Percentiles rank a stretch among this genome's conserved stretches.
Conservation (phyloP, 352 stramenopile genomes). For the Pythium apleroticum region DNA sequence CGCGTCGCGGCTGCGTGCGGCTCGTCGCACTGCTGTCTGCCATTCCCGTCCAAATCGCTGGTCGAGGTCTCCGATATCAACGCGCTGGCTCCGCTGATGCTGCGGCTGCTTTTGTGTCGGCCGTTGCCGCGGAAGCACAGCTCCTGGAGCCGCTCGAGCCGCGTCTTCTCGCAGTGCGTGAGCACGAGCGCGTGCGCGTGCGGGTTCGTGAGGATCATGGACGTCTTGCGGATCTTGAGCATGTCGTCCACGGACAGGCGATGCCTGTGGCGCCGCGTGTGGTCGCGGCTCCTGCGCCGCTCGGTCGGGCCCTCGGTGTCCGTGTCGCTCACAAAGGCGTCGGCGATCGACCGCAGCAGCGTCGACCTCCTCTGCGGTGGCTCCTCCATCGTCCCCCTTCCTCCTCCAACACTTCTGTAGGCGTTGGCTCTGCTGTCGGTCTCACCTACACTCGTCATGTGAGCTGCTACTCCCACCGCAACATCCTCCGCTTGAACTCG, state of each 20-base stretch:
- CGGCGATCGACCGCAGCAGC: slow-evolving; percentile 17
- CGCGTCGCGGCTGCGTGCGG: not conserved
- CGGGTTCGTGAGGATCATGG: slow-evolving; percentile 47
- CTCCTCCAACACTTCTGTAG: too few species aligned
- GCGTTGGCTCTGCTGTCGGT: not conserved
- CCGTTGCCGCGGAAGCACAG: slow-evolving; percentile 33
- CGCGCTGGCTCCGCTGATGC: not conserved
- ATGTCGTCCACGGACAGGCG: slow-evolving; percentile 43
- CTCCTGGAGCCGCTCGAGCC: slow-evolving; percentile 40
- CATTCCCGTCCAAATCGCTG: not conserved
- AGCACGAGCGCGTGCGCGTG: slow-evolving; percentile 38
- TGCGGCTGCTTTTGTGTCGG: not conserved
- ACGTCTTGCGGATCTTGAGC: slow-evolving; percentile 47
- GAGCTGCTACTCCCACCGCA: not conserved
- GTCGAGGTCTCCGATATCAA: slow-evolving; percentile 15
- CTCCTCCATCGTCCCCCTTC: not conserved
- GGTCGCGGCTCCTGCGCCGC: not conserved
- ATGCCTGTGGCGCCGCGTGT: slow-evolving; percentile 7
- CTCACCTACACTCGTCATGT: slow-evolving; percentile 10
- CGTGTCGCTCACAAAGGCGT: slow-evolving; percentile 11
- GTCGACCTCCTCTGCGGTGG: slow-evolving; percentile 9
- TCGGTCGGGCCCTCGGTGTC: slow-evolving; percentile 2
- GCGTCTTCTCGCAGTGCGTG: slow-evolving; percentile 41
- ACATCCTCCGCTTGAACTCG: not conserved
- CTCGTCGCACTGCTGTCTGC: not conserved